Base-by-base conservation (phyloP, 345 rosid genomes). In the Erucastrum elatum region DNA sequence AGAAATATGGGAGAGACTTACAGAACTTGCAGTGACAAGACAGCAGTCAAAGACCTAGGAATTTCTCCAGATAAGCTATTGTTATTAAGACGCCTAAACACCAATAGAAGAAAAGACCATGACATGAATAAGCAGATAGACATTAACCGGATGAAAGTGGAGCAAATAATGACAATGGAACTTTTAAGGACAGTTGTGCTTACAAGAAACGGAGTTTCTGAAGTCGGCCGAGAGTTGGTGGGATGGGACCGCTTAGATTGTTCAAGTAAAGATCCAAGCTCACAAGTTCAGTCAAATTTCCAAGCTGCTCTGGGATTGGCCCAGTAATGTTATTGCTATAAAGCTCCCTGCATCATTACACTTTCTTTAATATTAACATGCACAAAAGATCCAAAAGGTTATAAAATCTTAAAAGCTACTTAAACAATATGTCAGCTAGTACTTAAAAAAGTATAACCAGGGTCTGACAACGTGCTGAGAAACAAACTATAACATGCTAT, bases 211-310 rank as follows among this genome's bases (percentile, higher is more conserved):
- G 84, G 8, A 91, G 87, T 75, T 80, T 91, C 71, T 69, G 2
- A 70, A 91, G 91, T 65, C 80, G 83, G 66, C 85, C 84, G 80
- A 91, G 80, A 16, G 93, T 80, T 12, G 41, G 6, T 66, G 97
- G 97, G 68, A 91, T 90, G 1, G 5, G 66, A 49, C 94, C 94
- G 34, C 0, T 68, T 85, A 91, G 71, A 0, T 2, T 46, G 85
- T 91, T 91, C 84, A 84, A 62, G 83, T 85, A 90, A 82, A 91
- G 91, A 84, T 91, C 97, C 89, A 91, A 88, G 93, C 94, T 90
- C 84, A 91, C 94, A 83, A 91, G 80, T 72, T 77, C 84, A 33
- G 82, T 82, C 90, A 91, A 82, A 66, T 76, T 84, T n/a, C 97
- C 97, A 71, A 91, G 88, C 85, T 91, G 91, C 12, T 87, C 89